These are phyloP conservation scores for Ceriops zippeliana DNA, from an alignment of 345 rosid species.

Conservation along the genomic window DNA sequence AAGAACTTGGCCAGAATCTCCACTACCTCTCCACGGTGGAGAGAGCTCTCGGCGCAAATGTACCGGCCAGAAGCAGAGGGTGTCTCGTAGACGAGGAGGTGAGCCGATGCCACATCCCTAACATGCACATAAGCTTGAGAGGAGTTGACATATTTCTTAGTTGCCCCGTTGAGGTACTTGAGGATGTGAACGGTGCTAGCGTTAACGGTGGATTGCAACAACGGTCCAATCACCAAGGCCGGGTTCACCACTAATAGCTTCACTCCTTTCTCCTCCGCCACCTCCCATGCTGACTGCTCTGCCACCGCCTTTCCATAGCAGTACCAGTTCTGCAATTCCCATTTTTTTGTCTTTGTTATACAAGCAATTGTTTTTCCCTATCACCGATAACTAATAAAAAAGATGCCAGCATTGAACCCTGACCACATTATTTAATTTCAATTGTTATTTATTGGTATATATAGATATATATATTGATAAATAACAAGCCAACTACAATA, in stretches of 20 bases:
- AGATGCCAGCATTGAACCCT: too few species aligned
- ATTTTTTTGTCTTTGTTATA: too few species aligned
- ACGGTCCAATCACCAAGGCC: slow-evolving; percentile 80
- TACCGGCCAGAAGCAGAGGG: slow-evolving; percentile 93
- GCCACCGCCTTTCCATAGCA: slow-evolving; percentile 93
- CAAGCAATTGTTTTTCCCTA: too few species aligned
- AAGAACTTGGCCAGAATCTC: slow-evolving; percentile 82
- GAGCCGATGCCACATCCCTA: slow-evolving; percentile 78
- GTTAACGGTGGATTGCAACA: slow-evolving; percentile 68
- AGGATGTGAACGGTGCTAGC: slow-evolving; percentile 80
- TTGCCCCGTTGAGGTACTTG: slow-evolving; percentile 88
- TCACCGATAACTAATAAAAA: too few species aligned
- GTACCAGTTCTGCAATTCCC: slow-evolving; percentile 75
- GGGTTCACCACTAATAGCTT: slow-evolving; percentile 85
- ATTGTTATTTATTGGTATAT: too few species aligned
- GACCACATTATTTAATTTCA: too few species aligned
- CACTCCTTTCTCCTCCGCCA: slow-evolving; percentile 67
- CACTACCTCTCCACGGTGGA: slow-evolving; percentile 96
- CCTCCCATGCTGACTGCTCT: slow-evolving; percentile 79
- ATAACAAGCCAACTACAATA: too few species aligned
- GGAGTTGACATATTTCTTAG: slow-evolving; percentile 83
- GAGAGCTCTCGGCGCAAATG: slow-evolving; percentile 74
- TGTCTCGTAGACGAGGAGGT: slow-evolving; percentile 72
- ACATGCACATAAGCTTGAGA: slow-evolving; percentile 90
- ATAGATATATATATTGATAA: too few species aligned